These are phyloP conservation scores for Teunomyces stri DNA, from an alignment of 805 yeast species.

Conservation along the genomic window DNA sequence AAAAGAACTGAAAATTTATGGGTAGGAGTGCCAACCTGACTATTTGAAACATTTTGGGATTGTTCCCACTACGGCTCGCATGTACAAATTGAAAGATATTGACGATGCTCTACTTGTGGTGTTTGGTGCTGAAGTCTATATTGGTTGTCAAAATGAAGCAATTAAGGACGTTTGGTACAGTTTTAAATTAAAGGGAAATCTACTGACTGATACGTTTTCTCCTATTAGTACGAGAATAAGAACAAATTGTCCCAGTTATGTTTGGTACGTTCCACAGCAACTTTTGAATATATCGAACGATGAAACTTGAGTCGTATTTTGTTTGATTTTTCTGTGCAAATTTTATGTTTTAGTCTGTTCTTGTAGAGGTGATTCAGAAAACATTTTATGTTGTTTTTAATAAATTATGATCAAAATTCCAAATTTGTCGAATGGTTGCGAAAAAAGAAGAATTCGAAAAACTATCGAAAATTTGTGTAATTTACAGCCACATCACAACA, in stretches of 20 bases:
- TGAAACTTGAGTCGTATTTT: no score
- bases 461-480: background rate
- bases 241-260: slow-evolving; percentile 6
- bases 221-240: background rate
- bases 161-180: slow-evolving; percentile 21
- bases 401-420: background rate
- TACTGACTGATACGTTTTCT: slow-evolving; percentile 7
- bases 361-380: no score
- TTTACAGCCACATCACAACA: no score
- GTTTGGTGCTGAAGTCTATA: slow-evolving; percentile 52
- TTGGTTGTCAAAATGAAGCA: slow-evolving; percentile 54
- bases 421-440: background rate
- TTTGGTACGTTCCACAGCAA: background rate
- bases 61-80: slow-evolving; percentile 55
- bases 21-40: slow-evolving; percentile 57
- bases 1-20: slow-evolving; percentile 56
- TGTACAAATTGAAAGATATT: slow-evolving; percentile 56
- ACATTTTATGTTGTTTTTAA: no score
- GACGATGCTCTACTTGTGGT: slow-evolving; percentile 47
- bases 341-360: no score
- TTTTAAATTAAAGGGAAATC: slow-evolving; percentile 17
- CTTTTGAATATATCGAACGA: no score
- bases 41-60: slow-evolving; percentile 66
- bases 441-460: background rate
- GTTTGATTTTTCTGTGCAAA: no score